Evolutionary conservation across 108 stramenopile genomes (phyloP).

Genomic region (Conticribra weissflogii): DNA sequence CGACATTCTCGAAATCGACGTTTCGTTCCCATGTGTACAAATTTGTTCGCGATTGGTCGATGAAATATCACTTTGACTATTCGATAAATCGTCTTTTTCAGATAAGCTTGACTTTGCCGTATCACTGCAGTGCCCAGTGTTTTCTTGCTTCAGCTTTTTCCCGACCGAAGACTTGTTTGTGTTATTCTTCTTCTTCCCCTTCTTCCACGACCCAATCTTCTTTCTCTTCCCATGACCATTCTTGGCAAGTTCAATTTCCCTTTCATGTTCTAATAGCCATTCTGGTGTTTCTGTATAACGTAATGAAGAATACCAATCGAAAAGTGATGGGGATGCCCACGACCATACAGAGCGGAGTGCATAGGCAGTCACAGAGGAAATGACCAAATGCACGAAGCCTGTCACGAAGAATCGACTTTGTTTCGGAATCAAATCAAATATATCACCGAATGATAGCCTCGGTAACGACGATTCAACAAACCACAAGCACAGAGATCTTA

Average conservation of each 20-base stretch:
- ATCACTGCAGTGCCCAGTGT: not conserved
- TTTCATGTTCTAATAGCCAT: slow-evolving; percentile 50
- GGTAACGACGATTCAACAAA: slow-evolving; percentile 9
- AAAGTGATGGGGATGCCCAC: slow-evolving; percentile 6
- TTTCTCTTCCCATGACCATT: slow-evolving; percentile 24
- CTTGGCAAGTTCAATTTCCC: slow-evolving; percentile 41
- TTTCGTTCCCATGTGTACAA: slow-evolving; percentile 1
- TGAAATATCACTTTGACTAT: too few relatives aligned
- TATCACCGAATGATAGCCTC: slow-evolving; percentile 22
- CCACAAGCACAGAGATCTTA: slow-evolving; percentile 33
- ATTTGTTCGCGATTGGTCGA: not conserved
- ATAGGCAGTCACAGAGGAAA: slow-evolving; percentile 33
- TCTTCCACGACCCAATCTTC: slow-evolving; percentile 8
- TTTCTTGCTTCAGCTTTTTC: not conserved
- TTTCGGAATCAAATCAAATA: not conserved
- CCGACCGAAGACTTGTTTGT: slow-evolving; percentile 4
- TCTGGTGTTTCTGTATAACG: slow-evolving; percentile 20
- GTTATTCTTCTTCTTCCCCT: slow-evolving; percentile 27
- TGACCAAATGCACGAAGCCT: slow-evolving; percentile 10
- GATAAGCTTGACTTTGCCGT: too few relatives aligned
- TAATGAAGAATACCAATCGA: slow-evolving; percentile 19
- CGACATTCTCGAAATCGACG: too few relatives aligned
- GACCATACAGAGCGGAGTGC: slow-evolving; percentile 19
- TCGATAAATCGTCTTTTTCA: too few relatives aligned
- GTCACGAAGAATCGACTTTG: slow-evolving; percentile 4